Evolutionary conservation across 2,329 filamentous ascomycete genomes (phyloP).

Genomic region (Penicillium sp.): DNA sequence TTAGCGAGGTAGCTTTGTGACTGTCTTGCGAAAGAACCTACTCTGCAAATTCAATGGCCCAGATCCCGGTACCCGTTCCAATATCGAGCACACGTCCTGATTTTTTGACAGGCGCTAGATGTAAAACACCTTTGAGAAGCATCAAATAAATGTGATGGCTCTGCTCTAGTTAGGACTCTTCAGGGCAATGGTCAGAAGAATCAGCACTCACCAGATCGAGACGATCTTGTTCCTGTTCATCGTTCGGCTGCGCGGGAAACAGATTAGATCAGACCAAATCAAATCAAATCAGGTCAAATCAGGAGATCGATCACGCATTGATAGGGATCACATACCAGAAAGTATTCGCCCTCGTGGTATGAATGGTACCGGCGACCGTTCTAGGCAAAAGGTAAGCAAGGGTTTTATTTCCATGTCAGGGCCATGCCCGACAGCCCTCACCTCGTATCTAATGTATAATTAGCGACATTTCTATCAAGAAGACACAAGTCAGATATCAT

Average conservation of each 20-base stretch:
- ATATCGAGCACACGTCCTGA: slow-evolving; percentile 33
- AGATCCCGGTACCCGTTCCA: slow-evolving; percentile 38
- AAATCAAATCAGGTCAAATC: not conserved
- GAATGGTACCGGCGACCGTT: slow-evolving; percentile 35
- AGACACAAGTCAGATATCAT: not conserved
- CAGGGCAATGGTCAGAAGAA: not conserved
- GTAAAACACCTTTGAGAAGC: slow-evolving; percentile 31
- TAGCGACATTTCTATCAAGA: slow-evolving; percentile 2
- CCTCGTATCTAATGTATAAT: slow-evolving; percentile 30
- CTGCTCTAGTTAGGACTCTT: slow-evolving; percentile 13
- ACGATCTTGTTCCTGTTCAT: slow-evolving; percentile 37
- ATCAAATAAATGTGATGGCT: slow-evolving; percentile 36
- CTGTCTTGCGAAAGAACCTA: slow-evolving; percentile 12
- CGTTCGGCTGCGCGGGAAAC: slow-evolving; percentile 26
- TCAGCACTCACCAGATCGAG: slow-evolving; percentile 30
- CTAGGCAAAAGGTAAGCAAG: slow-evolving; percentile 12
- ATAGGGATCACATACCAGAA: slow-evolving; percentile 21
- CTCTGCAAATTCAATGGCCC: slow-evolving; percentile 40
- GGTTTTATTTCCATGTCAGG: not conserved
- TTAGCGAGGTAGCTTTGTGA: not conserved
- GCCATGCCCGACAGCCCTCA: slow-evolving; percentile 8
- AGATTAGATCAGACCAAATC: not conserved
- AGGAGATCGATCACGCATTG: not conserved
- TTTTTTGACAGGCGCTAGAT: slow-evolving; percentile 25
- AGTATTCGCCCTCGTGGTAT: slow-evolving; percentile 31